These are phyloP conservation scores for Isochrysis galbana DNA, from an alignment of 78 protist genomes.

Conservation along the genomic window DNA sequence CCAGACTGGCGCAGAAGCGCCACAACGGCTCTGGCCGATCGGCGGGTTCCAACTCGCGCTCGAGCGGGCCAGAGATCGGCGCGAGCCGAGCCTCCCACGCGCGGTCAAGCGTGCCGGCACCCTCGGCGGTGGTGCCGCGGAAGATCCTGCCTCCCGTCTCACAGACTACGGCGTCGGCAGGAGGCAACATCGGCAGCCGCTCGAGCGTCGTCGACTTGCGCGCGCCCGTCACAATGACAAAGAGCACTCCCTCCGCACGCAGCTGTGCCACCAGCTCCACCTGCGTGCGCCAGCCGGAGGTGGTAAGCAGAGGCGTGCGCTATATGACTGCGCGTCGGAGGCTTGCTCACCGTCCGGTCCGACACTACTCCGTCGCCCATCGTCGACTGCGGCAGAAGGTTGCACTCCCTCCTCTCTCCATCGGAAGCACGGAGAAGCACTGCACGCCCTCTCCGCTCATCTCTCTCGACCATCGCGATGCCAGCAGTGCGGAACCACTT, in stretches of 20 bases:
- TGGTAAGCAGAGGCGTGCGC: too few relatives aligned
- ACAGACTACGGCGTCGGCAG: background rate
- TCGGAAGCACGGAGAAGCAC: background rate
- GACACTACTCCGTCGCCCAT: background rate
- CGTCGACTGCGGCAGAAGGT: background rate
- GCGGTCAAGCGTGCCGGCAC: background rate
- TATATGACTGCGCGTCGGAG: too few relatives aligned
- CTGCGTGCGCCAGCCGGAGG: too few relatives aligned
- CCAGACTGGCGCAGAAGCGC: background rate
- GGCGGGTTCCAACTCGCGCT: background rate
- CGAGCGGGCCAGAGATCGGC: background rate
- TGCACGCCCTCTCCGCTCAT: background rate
- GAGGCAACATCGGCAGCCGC: constrained; percentile 1
- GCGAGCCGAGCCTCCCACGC: background rate
- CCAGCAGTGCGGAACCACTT: background rate
- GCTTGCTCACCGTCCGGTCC: background rate
- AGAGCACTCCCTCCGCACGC: background rate
- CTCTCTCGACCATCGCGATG: background rate
- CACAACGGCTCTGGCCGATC: constrained; percentile 21
- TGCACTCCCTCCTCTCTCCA: background rate
- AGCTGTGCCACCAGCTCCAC: background rate
- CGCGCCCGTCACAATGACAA: background rate
- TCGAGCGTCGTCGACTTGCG: constrained; percentile 6
- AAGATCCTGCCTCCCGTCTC: background rate
- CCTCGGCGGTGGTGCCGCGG: background rate